phyloP scores from a whole-genome alignment of 2,329 filamentous ascomycete species.

The Nannizzia gypsea region DNA sequence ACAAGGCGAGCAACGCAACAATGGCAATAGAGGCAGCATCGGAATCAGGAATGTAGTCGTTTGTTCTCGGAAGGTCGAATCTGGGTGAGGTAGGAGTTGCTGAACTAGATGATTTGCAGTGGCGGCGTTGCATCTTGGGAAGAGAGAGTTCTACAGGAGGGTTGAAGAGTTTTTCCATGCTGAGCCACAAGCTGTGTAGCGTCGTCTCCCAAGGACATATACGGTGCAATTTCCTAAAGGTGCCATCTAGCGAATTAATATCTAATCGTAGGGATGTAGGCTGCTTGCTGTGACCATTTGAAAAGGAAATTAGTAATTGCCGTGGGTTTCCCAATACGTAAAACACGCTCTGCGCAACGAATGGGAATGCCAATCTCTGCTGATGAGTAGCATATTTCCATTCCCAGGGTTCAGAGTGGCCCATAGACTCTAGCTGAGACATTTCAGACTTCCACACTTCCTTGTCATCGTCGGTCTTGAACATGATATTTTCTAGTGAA shows the following conservation, averaged over 20 bases:
- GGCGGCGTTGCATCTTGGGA: slow-evolving; percentile 8
- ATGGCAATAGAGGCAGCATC: slow-evolving; percentile 31
- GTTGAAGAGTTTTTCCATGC: slow-evolving; percentile 30
- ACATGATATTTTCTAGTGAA: slow-evolving; percentile 27
- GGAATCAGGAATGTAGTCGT: slow-evolving; percentile 27
- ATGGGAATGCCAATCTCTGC: slow-evolving; percentile 30
- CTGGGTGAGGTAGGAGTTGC: slow-evolving; percentile 1
- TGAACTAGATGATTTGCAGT: slow-evolving; percentile 17
- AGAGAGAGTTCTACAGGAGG: slow-evolving; percentile 27
- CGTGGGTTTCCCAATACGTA: slow-evolving; percentile 32
- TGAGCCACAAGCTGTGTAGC: slow-evolving; percentile 33
- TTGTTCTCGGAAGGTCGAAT: slow-evolving; percentile 7
- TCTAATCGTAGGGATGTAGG: slow-evolving; percentile 14
- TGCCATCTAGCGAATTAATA: slow-evolving; percentile 22
- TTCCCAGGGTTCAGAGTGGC: slow-evolving; percentile 27
- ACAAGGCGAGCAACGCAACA: slow-evolving; percentile 28
- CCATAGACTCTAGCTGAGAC: slow-evolving; percentile 25
- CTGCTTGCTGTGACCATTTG: slow-evolving; percentile 14
- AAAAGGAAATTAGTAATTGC: slow-evolving; percentile 33
- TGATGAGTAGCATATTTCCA: slow-evolving; percentile 28
- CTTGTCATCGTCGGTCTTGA: slow-evolving; percentile 27
- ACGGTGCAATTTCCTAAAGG: slow-evolving; percentile 26
- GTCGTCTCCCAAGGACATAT: slow-evolving; percentile 32
- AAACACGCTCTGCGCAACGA: slow-evolving; percentile 35
- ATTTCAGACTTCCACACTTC: slow-evolving; percentile 29